Conservation (phyloP, 2,329 filamentous ascomycete species). For the Lachnellula hyalina region DNA sequence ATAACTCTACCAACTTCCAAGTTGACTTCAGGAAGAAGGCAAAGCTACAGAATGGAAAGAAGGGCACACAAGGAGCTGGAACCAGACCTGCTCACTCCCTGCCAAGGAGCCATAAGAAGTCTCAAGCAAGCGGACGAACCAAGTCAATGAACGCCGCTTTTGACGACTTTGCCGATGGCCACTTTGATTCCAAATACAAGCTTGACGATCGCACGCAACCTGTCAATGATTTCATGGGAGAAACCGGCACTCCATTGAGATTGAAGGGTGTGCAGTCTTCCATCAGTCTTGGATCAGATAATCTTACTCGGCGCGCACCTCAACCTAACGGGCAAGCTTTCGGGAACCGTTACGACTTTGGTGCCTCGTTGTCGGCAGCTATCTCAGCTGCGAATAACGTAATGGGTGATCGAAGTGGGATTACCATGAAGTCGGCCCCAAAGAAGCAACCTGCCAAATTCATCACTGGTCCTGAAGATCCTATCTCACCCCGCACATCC, state of each 20-base stretch:
- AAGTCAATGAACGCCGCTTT: conserved; percentile 49
- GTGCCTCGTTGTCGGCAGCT: conserved; percentile 80
- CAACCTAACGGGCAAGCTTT: conserved; percentile 68
- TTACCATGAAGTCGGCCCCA: conserved; percentile 38
- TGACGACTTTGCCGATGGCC: conserved; percentile 65
- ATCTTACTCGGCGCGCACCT: conserved; percentile 35
- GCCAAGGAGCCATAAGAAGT: conserved; percentile 60
- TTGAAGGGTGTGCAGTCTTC: conserved; percentile 66
- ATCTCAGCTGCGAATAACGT: conserved; percentile 68
- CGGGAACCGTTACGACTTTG: conserved; percentile 92
- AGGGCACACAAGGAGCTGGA: conserved; percentile 44
- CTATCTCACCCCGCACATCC: conserved; percentile 17
- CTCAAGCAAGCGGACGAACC: conserved; percentile 42
- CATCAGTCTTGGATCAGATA: conserved; percentile 44
- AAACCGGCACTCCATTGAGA: conserved; percentile 54
- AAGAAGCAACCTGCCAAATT: conserved; percentile 19
- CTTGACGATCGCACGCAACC: conserved; percentile 52
- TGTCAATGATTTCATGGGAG: conserved; percentile 58
- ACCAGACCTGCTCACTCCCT: conserved; percentile 49
- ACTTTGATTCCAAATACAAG: conserved; percentile 39
- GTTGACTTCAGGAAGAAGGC: conserved; percentile 84
- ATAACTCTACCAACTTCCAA: conserved; percentile 80
- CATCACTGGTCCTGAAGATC: conserved; percentile 13
- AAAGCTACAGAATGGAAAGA: conserved; percentile 55
- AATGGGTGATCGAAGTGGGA: conserved; percentile 51